Conservation (phyloP, 2,329 filamentous ascomycete genomes). For the Epichloe sibirici region DNA sequence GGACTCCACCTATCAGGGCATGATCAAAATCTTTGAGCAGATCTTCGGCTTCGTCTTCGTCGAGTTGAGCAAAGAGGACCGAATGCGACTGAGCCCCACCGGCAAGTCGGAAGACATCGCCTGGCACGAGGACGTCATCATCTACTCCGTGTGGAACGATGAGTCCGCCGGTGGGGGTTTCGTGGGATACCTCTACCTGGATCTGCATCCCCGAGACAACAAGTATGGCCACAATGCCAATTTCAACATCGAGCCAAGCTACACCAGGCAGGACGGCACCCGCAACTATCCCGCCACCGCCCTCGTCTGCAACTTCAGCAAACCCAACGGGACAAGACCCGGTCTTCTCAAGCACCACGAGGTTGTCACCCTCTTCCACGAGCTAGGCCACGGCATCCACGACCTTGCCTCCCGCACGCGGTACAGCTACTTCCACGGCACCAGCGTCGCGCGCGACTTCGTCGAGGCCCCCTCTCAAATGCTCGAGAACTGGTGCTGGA, state of each 20-base stretch:
- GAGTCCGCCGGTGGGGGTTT: slow-evolving; percentile 57
- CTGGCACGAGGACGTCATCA: slow-evolving; percentile 74
- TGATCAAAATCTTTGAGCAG: slow-evolving; percentile 75
- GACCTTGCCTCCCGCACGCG: slow-evolving; percentile 51
- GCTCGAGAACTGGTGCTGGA: slow-evolving; percentile 70
- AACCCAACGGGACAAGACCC: slow-evolving; percentile 64
- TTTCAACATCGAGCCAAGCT: slow-evolving; percentile 69
- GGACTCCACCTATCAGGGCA: slow-evolving; percentile 57
- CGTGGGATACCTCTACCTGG: slow-evolving; percentile 72
- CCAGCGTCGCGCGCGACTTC: slow-evolving; percentile 54
- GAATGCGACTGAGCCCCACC: slow-evolving; percentile 50
- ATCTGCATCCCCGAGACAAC: slow-evolving; percentile 66
- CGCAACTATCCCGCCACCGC: slow-evolving; percentile 67
- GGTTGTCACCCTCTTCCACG: slow-evolving; percentile 73
- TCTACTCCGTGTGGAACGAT: slow-evolving; percentile 77
- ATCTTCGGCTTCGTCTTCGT: slow-evolving; percentile 72
- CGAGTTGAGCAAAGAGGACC: slow-evolving; percentile 55
- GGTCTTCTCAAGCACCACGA: slow-evolving; percentile 73
- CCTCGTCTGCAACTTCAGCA: slow-evolving; percentile 76
- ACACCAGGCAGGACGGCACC: slow-evolving; percentile 51
- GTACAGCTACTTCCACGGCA: slow-evolving; percentile 57
- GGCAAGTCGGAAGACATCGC: slow-evolving; percentile 59
- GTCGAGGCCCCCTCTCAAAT: slow-evolving; percentile 62
- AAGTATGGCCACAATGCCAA: slow-evolving; percentile 82
- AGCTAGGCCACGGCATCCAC: slow-evolving; percentile 60